Evolutionary conservation across 2,329 filamentous ascomycete species (phyloP), one percentile per base, ranked within the genome.

Genomic region (Boeremia exigua): DNA sequence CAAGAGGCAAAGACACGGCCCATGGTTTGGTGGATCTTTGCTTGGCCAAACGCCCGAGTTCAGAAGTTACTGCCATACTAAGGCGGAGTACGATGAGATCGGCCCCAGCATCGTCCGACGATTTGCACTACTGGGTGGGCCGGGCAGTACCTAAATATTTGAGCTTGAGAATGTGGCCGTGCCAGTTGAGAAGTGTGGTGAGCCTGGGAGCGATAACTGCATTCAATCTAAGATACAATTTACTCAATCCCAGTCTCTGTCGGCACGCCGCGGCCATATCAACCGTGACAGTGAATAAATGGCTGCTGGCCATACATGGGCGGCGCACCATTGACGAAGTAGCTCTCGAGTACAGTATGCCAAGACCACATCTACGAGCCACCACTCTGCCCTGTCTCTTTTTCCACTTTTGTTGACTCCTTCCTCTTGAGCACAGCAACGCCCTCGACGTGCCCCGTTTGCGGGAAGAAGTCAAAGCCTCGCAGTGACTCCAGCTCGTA

Each of bases 21-120:
- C 95, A 29, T 99, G 95, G 95, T 99, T 99, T 75, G 95, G 95
- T 77, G 95, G 95, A 67, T 96, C 92, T 80, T 83, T 99, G 79
- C 82, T 99, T 58, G 96, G 94, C 51, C 94, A 98, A 81, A 99
- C 95, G 6, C 94, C 96, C 4, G 96, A 99, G 78, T 99, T 99
- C 84, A 87, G 92, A 76, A 97, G 92, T 73, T 99, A 98, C 81
- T 99, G 95, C 81, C 96, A 99, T 79, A 99, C 80, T 15, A 82
- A 82, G 74, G 76, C 76, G 8, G 74, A 77, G 60, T 97, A 97
- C 75, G 91, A 97, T 78, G 94, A 97, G 81, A 93, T 96, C 75
- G 94, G 95, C 15, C 94, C 94, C 14, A 93, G 92, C 75, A 97
- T 97, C 77, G 94, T 97, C 58, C 86, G 94, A 78, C 88, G 94